Base-by-base conservation (phyloP, 768 basidiomycete species). In the Leccinum arenicola region DNA sequence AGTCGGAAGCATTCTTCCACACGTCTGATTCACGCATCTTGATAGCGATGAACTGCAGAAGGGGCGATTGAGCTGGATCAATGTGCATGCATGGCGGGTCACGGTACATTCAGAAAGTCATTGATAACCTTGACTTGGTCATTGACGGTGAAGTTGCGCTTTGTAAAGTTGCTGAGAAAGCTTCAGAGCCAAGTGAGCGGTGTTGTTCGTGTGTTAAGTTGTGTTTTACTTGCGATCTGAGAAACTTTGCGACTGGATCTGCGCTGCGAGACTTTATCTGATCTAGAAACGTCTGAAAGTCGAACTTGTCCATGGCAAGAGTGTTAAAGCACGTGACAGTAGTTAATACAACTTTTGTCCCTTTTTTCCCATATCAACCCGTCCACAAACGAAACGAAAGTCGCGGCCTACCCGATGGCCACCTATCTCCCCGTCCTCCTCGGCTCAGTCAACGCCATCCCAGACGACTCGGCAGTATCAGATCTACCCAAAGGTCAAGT, bases 71-170 rank as follows among this genome's bases (percentile, higher is more conserved):
- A 63, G 68, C 38, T 45, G 48, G 25, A 56, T 61, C 56, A 56
- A 8, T 33, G 11, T 17, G 54, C 23, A 58, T 53, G 19, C 23
- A 58, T 53, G 19, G 33, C 2, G 11, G 52, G 25, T 27, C 47
- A 25, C 8, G 53, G 23, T 71, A 95, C 95, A 62, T 80, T 82
- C 43, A 98, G 77, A 68, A 98, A 99, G 67, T 98, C 95, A 67
- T 91, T 89, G 68, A 99, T 94, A 56, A 98, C 84, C 75, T 93
- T 96, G 59, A 97, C 86, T 71, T 98, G 96, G 68, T 98, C 97
- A 60, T 84, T 85, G 29, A 96, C 89, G 2, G 92, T 90, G 71
- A 95, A 96, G 3, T 93, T 89, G 61, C 91, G 82, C 74, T 95
- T 97, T 23, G 92, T 78, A 66, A 98, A 98, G 66, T 95, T 96